Evolutionary conservation across 331 rosid genomes (phyloP), one percentile per base, ranked within the genome.

Genomic region (Malus hybrid): DNA sequence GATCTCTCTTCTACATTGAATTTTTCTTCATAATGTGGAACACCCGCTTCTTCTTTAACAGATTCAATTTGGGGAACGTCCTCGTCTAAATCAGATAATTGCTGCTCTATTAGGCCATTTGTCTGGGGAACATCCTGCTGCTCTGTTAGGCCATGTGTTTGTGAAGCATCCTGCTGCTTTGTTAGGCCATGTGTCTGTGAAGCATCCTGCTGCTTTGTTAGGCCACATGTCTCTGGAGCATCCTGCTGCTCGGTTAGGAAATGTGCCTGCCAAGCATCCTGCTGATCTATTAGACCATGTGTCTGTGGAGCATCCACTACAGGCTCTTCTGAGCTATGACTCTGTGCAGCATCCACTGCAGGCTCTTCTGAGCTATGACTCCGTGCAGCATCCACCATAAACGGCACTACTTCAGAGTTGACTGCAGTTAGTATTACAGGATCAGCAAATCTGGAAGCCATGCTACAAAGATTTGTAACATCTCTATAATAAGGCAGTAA

Each of bases 321-420:
- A 50, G 76, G 80, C 62, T 72, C 84, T 71, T 73, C 67, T 64
- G 68, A 65, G 71, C 61, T 20, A 55, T 66, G 34, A 14, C 67
- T 71, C 85, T 24, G 24, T 24, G 24, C 24, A 24, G 24, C 24
- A 24, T 24, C 74, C 24, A 24, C 77, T 54, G 11, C 46, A 46
- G 75, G 80, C 60, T 71, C 84, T 70, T 72, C 66, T 62, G 67
- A 64, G 70, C 59, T n/a, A 54, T 65, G 42, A 18, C 74, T 64
- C 84, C 67, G 28, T 56, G 73, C 69, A 82, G 81, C 61, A 79
- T 72, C 67, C 56, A 80, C 65, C n/a, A 50, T 60, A 73, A 82
- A 75, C 63, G 89, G 73, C 52, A 70, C 76, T 64, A 76, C 84
- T 67, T 83, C 90, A 22, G 82, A 78, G 55, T 75, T 80, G 46